Base-by-base conservation (phyloP, 2,329 filamentous ascomycete genomes). In the Nothophoma quercina region DNA sequence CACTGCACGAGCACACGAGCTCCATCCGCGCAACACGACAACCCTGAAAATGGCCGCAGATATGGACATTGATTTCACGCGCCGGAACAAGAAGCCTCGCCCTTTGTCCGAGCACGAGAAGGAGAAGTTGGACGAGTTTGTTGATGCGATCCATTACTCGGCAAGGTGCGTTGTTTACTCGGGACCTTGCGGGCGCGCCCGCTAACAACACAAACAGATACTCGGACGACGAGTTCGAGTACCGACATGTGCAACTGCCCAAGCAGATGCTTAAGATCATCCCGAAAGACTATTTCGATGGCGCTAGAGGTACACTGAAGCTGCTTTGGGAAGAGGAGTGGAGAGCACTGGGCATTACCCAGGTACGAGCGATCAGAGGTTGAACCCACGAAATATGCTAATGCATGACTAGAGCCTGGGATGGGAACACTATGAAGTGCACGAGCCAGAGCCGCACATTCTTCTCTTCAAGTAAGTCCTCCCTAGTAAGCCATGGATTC, bases 351-450 rank as follows among this genome's bases (percentile, higher is more conserved):
- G 95, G 95, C 42, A 99, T 99, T 73, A 99, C 95, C 62, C 93
- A 96, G 87, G 92, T 96, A 68, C 79, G 34, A 10, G 33, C 8
- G 33, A 7, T 12, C 12, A n/a, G 7, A 7, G 33, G 8, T n/a
- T 12, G 28, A 10, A 21, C 7, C 4, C 8, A 19, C 16, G 12
- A 22, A 16, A 15, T 32, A 13, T 35, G 33, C 63, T 69, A 44
- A 69, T 39, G 35, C 19, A 12, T 33, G 25, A 25, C 41, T 72
- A 98, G 93, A 98, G 93, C 81, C 81, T 99, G 69, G 95, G 95
- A 51, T 99, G 95, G 95, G 93, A 98, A 75, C 95, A 99, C 77
- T 99, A 99, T 74, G 95, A 99, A 77, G 95, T 99, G 47, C 95
- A 99, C 76, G 95, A 98, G 77, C 95, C 95, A 34, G 95, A 99